Evolutionary conservation across 2,329 filamentous ascomycete species (phyloP).

Genomic region (Acarospora socialis): DNA sequence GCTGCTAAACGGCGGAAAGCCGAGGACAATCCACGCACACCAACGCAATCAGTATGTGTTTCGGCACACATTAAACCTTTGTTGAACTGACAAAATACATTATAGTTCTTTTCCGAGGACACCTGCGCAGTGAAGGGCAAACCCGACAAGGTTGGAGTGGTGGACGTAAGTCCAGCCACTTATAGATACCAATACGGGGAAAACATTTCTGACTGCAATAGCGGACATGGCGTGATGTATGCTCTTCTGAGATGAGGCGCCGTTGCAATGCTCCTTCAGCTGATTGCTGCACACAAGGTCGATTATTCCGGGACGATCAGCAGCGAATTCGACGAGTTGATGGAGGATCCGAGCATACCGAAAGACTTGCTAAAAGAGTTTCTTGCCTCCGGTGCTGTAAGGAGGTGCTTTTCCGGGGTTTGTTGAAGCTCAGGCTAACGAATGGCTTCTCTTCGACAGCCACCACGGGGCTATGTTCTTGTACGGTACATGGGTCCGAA

Average conservation of each 20-base stretch:
- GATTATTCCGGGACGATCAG: neutral
- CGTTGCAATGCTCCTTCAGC: neutral
- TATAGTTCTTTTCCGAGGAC: neutral
- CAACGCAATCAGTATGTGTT: neutral
- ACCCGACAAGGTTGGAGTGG: neutral
- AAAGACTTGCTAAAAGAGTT: neutral
- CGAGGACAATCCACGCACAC: neutral
- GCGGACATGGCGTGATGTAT: constrained; percentile 1
- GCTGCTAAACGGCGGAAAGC: too few relatives aligned
- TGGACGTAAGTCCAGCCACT: constrained; percentile 1
- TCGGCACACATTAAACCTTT: neutral
- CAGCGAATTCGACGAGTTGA: neutral
- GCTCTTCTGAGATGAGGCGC: neutral
- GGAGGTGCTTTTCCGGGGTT: too few relatives aligned
- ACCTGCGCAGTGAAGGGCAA: neutral
- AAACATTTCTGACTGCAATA: neutral
- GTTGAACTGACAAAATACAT: neutral
- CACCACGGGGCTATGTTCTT: constrained; percentile 37
- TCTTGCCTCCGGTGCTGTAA: neutral
- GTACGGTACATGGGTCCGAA: constrained; percentile 26
- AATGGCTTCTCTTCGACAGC: too few relatives aligned
- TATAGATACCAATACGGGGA: neutral
- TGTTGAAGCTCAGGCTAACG: too few relatives aligned
- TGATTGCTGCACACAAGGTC: neutral
- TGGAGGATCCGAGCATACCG: neutral